Evolutionary conservation across 1,284 basidiomycete genomes (phyloP).

Genomic region (Volvariella surrecta): DNA sequence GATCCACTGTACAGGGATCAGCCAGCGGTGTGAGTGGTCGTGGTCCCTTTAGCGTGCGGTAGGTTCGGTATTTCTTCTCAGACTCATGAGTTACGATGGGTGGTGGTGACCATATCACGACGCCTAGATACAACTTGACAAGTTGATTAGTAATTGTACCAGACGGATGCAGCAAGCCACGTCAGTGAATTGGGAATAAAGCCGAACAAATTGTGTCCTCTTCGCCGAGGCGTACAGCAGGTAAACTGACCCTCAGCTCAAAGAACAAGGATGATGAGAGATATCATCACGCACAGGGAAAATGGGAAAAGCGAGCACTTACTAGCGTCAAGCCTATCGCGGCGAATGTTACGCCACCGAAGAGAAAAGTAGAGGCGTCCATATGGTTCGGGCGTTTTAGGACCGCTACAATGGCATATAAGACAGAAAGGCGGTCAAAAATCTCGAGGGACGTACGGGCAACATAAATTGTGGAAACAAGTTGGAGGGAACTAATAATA

Average conservation of each 20-base stretch:
- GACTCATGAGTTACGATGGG: slow-evolving; percentile 54
- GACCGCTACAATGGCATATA: too few species aligned
- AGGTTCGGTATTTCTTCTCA: slow-evolving; percentile 57
- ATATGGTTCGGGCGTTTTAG: neutral
- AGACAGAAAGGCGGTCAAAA: too few species aligned
- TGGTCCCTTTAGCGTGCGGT: slow-evolving; percentile 36
- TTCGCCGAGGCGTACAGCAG: slow-evolving; percentile 45
- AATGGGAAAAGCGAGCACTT: slow-evolving; percentile 14
- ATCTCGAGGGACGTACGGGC: too few species aligned
- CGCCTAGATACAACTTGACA: slow-evolving; percentile 43
- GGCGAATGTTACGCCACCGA: neutral
- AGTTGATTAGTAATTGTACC: neutral
- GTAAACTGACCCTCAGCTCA: slow-evolving; percentile 52
- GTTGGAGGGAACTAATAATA: too few species aligned
- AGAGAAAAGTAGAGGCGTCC: neutral
- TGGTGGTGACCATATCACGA: slow-evolving; percentile 61
- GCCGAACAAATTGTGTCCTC: slow-evolving; percentile 45
- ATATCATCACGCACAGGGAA: slow-evolving; percentile 18
- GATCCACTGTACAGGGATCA: slow-evolving; percentile 47
- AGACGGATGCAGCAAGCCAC: neutral
- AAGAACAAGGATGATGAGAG: slow-evolving; percentile 86
- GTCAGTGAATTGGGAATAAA: slow-evolving; percentile 7
- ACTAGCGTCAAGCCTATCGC: slow-evolving; percentile 21
- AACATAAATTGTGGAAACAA: too few species aligned
- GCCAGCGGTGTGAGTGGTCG: slow-evolving; percentile 45